Base-by-base conservation (phyloP, 495 filamentous ascomycete genomes). In the Penicillium roqueforti region DNA sequence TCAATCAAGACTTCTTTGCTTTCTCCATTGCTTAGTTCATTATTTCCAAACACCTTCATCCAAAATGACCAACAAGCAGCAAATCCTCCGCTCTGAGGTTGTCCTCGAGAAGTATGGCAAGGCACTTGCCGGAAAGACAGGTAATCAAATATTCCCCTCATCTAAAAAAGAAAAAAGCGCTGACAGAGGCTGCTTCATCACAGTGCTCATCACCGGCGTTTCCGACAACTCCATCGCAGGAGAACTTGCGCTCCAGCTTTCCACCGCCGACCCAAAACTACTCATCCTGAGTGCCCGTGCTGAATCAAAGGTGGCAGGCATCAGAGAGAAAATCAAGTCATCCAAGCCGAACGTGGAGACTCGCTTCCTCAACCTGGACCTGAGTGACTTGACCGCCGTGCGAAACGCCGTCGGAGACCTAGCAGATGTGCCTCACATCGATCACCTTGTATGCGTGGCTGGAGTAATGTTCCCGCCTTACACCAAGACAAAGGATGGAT, bases 161-260 rank as follows among this genome's bases (percentile, higher is more conserved):
- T 31, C 0, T 36, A 6, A 0, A 14, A 36, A 3, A 5, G 6
- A 36, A 2, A 26, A 20, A 11, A 25, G 19, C 11, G n/a, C 19
- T 48, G 8, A 28, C 19, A 47, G 10, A n/a, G n/a, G n/a, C n/a
- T 3, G 23, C 18, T 5, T 2, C 8, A 11, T n/a, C 9, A 25
- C 14, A 63, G 61, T 63, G 3, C 41, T 63, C 5, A 58, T 63
- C 22, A 63, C 61, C n/a, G 61, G 61, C 18, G 51, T 63, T 20
- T 55, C 61, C 10, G 22, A 54, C 19, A 34, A 61, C 6, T 63
- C 61, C 16, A 63, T 63, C 13, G 61, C 58, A 8, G 61, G 58
- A 25, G 57, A 63, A 36, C 58, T 63, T 1, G 61, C 54, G 10
- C 5, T 63, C 3, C 61, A 61, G 23, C 47, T 63, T 2, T 11